phyloP scores from a whole-genome alignment of 441 rosid species.

The Viola pubescens region DNA sequence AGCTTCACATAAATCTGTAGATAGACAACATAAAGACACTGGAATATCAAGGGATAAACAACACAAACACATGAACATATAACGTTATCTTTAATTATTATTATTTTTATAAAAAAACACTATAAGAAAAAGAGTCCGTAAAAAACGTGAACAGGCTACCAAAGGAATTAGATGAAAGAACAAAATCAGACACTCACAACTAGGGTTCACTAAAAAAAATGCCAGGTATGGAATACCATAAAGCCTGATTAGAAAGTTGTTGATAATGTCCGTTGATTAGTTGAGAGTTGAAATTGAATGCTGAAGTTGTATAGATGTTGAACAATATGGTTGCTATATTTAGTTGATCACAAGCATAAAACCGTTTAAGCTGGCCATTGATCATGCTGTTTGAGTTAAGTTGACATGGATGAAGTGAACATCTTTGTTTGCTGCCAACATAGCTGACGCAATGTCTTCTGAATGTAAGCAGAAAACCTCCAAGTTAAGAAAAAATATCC shows the following conservation, averaged over 20 bases:
- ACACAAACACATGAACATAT: background rate
- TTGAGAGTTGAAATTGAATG: constrained; percentile 91
- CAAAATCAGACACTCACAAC: constrained; percentile 23
- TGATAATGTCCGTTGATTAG: constrained; percentile 96
- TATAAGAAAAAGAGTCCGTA: background rate
- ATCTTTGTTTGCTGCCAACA: constrained; percentile 98
- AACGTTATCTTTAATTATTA: background rate
- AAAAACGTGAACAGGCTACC: constrained; percentile 15
- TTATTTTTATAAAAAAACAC: background rate
- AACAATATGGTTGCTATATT: constrained; percentile 79
- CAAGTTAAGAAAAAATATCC: constrained; percentile 53
- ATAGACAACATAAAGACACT: no score
- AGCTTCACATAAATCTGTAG: background rate
- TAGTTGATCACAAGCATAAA: constrained; percentile 83
- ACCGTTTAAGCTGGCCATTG: constrained; percentile 93
- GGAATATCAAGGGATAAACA: background rate
- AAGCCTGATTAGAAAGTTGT: constrained; percentile 72
- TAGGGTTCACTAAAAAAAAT: constrained; percentile 28
- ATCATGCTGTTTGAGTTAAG: constrained; percentile 87
- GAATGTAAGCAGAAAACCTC: constrained; percentile 92
- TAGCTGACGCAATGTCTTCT: constrained; percentile 85
- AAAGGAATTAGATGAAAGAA: constrained; percentile 15
- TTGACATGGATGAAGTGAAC: constrained; percentile 76
- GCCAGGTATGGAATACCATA: constrained; percentile 58
- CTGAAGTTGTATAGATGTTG: constrained; percentile 77